phyloP scores from a whole-genome alignment of 2,329 filamentous ascomycete species.

The Fusarium albosuccineum region DNA sequence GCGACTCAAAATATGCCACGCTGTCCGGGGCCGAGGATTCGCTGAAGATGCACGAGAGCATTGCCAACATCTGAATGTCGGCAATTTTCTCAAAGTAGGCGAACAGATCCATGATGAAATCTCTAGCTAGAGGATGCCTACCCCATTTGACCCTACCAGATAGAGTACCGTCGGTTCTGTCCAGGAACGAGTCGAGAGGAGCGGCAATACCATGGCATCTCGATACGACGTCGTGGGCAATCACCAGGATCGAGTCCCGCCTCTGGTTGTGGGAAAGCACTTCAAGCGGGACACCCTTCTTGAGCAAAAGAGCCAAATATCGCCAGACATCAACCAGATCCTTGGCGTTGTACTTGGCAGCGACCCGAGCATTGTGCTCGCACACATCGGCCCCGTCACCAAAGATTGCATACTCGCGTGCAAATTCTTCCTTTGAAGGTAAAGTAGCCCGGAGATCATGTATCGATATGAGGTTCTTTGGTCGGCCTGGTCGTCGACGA shows the following conservation, averaged over 20 bases:
- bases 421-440: conserved; percentile 84
- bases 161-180: conserved; percentile 50
- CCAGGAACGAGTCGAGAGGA: conserved; percentile 20
- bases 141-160: conserved; percentile 77
- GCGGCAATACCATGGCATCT: conserved; percentile 40
- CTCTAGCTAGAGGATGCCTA: conserved; percentile 71
- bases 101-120: conserved; percentile 73
- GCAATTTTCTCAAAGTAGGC: conserved; percentile 71
- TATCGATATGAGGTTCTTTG: conserved; percentile 80
- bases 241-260: conserved; percentile 73
- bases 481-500: conserved; percentile 60
- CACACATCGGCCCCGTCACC: conserved; percentile 87
- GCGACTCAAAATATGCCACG: conserved; percentile 69
- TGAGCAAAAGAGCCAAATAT: conserved; percentile 81
- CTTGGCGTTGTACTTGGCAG: conserved; percentile 75
- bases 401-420: conserved; percentile 84
- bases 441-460: conserved; percentile 77
- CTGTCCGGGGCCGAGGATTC: conserved; percentile 69
- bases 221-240: conserved; percentile 73
- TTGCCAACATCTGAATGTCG: conserved; percentile 78
- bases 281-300: conserved; percentile 80
- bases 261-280: conserved; percentile 68
- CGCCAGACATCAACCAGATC: conserved; percentile 88
- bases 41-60: conserved; percentile 78
- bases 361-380: conserved; percentile 83